Conservation (phyloP, 2,329 filamentous ascomycete genomes). For the Aspergillus sp. region DNA sequence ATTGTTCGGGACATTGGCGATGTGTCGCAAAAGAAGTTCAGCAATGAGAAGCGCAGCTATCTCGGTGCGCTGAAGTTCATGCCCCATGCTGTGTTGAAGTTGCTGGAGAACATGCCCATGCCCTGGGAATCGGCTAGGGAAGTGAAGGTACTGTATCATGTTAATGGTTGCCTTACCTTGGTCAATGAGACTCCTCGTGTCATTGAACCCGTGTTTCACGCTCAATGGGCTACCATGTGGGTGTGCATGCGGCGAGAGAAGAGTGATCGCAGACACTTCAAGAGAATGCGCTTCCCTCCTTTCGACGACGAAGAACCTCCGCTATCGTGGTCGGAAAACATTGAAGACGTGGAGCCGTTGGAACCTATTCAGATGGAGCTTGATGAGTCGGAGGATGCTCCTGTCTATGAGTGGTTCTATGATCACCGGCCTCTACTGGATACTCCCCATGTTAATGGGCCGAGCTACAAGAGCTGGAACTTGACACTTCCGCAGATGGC, state of each 20-base stretch:
- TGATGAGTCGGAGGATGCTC: conserved; percentile 86
- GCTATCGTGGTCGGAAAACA: conserved; percentile 96
- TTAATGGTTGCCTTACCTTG: conserved; percentile 93
- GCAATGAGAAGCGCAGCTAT: conserved; percentile 96
- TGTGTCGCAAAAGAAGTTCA: conserved; percentile 99
- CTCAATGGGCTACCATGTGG: conserved; percentile 99
- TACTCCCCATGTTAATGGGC: conserved; percentile 90
- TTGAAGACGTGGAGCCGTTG: conserved; percentile 95
- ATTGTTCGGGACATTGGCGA: conserved; percentile 98
- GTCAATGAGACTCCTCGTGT: conserved; percentile 97
- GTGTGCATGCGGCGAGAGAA: conserved; percentile 97
- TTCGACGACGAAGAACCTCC: conserved; percentile 99
- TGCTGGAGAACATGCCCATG: conserved; percentile 99
- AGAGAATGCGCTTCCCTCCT: conserved; percentile 97
- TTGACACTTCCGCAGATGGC: conserved; percentile 93
- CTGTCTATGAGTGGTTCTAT: conserved; percentile 97
- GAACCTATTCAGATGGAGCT: conserved; percentile 99
- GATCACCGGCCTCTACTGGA: conserved; percentile 89
- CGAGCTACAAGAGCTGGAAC: conserved; percentile 97
- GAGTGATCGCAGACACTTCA: conserved; percentile 92
- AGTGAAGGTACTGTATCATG: conserved; percentile 97
- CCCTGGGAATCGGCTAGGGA: conserved; percentile 96
- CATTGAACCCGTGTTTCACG: conserved; percentile 96
- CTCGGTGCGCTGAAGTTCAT: conserved; percentile 97
- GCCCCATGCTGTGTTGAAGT: conserved; percentile 95